Percentiles rank a stretch among this genome's conserved stretches.
phyloP scores from a whole-genome alignment of 2,329 filamentous ascomycete species.

The Paecilomyces formosus region DNA sequence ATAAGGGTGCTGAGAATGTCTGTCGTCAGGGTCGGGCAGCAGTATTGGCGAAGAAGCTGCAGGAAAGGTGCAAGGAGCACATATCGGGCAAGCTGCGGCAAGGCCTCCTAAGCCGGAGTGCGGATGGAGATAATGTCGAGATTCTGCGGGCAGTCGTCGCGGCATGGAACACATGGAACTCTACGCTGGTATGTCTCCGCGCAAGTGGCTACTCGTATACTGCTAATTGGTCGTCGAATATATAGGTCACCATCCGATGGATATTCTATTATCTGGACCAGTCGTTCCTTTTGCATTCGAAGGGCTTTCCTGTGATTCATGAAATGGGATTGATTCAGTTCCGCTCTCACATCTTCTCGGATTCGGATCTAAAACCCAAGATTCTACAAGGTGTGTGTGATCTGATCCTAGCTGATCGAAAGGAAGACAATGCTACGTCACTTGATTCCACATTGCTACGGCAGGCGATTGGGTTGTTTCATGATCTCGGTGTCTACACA shows the following conservation, averaged over 20 bases:
- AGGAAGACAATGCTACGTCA: slow-evolving; percentile 39
- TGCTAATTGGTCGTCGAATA: neutral
- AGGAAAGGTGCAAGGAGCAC: slow-evolving; percentile 59
- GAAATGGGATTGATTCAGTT: slow-evolving; percentile 76
- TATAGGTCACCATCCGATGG: slow-evolving; percentile 66
- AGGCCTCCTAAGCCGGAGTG: slow-evolving; percentile 49
- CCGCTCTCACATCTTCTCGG: slow-evolving; percentile 52
- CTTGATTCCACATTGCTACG: slow-evolving; percentile 62
- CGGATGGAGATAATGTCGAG: slow-evolving; percentile 53
- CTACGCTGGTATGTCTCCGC: slow-evolving; percentile 57
- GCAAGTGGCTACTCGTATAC: neutral
- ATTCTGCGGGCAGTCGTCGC: slow-evolving; percentile 53
- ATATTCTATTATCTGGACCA: slow-evolving; percentile 94
- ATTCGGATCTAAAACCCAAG: slow-evolving; percentile 44
- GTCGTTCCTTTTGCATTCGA: slow-evolving; percentile 71
- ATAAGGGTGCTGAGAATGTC: slow-evolving; percentile 83
- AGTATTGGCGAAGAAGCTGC: slow-evolving; percentile 60
- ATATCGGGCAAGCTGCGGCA: slow-evolving; percentile 49
- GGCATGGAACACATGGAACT: slow-evolving; percentile 72
- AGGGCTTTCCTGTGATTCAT: slow-evolving; percentile 63
- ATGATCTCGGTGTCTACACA: slow-evolving; percentile 75
- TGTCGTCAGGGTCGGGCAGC: slow-evolving; percentile 70
- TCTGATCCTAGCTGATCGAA: slow-evolving; percentile 66
- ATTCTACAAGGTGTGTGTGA: slow-evolving; percentile 66
- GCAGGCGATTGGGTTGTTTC: slow-evolving; percentile 72